phyloP scores from a whole-genome alignment of 805 yeast genomes.

The Saccharomycopsis sp. region DNA sequence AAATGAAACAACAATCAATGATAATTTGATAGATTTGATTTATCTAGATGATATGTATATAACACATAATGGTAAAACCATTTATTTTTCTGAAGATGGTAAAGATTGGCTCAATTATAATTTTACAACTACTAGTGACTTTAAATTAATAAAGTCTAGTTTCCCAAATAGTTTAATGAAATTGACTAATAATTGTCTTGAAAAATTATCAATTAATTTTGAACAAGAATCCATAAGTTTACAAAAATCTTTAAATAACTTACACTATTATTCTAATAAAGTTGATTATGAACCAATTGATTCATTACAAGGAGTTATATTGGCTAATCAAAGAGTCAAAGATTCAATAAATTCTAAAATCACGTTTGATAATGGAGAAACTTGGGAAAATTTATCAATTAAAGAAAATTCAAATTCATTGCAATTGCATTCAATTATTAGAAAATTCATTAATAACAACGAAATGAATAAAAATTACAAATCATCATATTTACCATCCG shows the following conservation, averaged over 20 bases:
- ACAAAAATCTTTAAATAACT: background rate
- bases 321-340: background rate
- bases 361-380: slow-evolving; percentile 29
- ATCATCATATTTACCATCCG: slow-evolving; percentile 32
- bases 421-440: slow-evolving; percentile 28
- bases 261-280: slow-evolving; percentile 1
- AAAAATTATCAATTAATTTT: too few species aligned
- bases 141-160: background rate
- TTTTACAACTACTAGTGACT: background rate
- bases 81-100: background rate
- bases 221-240: too few species aligned
- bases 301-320: slow-evolving; percentile 48
- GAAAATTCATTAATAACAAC: slow-evolving; percentile 17
- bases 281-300: slow-evolving; percentile 31
- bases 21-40: background rate
- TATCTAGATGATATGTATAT: background rate
- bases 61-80: background rate
- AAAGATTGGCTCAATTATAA: background rate
- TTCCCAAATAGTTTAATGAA: too few species aligned
- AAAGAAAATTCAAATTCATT: slow-evolving; percentile 25
- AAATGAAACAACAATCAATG: background rate
- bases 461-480: background rate
- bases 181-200: too few species aligned
- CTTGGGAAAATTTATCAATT: slow-evolving; percentile 22
- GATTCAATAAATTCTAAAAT: slow-evolving; percentile 18